These are phyloP conservation scores for Huiozyma naganishii DNA, from an alignment of 805 yeast genomes.

Conservation along the genomic window DNA sequence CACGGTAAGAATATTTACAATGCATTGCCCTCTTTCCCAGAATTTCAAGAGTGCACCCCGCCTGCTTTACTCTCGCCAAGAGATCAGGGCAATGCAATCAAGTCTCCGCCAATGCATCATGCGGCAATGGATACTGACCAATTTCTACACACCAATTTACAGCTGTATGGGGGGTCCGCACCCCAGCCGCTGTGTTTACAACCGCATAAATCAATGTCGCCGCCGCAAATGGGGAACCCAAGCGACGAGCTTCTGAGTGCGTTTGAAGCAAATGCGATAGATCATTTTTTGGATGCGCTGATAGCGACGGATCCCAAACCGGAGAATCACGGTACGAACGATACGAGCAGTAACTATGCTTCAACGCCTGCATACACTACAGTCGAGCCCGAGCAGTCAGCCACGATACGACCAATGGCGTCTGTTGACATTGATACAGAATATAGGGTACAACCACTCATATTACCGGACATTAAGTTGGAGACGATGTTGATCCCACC, in stretches of 20 bases:
- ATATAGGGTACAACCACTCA: constrained; percentile 10
- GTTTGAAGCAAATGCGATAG: constrained; percentile 26
- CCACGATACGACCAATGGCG: neutral
- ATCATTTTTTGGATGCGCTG: constrained; percentile 23
- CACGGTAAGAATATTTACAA: too few relatives aligned
- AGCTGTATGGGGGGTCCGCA: neutral
- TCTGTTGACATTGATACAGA: neutral
- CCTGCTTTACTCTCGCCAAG: neutral
- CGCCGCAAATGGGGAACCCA: neutral
- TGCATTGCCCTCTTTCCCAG: too few relatives aligned
- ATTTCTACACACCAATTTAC: too few relatives aligned
- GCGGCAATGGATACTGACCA: too few relatives aligned
- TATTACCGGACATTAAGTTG: constrained; percentile 19
- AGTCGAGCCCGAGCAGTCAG: neutral
- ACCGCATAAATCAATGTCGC: neutral
- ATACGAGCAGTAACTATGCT: neutral
- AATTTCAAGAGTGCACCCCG: too few relatives aligned
- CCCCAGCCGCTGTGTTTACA: neutral
- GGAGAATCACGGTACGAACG: neutral
- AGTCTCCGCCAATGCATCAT: neutral
- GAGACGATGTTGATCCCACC: constrained; percentile 16
- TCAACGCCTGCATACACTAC: neutral
- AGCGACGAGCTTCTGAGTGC: constrained; percentile 18
- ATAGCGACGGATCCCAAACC: constrained; percentile 5
- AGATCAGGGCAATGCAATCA: neutral